Conservation (phyloP, 495 filamentous ascomycete species). For the Penicillium roqueforti region DNA sequence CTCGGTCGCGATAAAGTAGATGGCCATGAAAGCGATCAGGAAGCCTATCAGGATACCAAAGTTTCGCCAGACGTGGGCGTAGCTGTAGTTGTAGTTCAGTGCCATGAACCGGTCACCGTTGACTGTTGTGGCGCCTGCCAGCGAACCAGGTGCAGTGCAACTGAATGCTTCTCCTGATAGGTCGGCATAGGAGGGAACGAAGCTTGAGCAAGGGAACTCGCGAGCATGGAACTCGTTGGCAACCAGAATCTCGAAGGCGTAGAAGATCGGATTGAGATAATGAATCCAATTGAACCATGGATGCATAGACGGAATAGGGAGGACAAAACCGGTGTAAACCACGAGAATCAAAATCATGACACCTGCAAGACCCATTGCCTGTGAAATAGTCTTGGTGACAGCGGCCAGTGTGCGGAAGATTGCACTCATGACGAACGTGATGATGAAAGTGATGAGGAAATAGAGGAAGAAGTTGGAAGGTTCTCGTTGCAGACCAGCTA, state of each 20-base stretch:
- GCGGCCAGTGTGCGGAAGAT: constrained; percentile 45
- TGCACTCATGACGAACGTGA: constrained; percentile 51
- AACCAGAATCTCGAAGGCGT: constrained; percentile 43
- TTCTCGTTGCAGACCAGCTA: constrained; percentile 44
- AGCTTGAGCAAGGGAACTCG: constrained; percentile 41
- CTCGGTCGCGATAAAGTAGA: constrained; percentile 42
- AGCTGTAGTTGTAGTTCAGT: constrained; percentile 49
- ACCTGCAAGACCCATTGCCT: constrained; percentile 43
- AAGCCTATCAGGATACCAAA: constrained; percentile 62
- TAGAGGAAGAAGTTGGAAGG: constrained; percentile 53
- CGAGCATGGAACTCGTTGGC: constrained; percentile 56
- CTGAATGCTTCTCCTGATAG: constrained; percentile 36
- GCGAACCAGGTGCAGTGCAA: constrained; percentile 46
- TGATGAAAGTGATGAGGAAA: constrained; percentile 48
- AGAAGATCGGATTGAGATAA: constrained; percentile 42
- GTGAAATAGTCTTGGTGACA: constrained; percentile 39
- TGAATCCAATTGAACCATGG: constrained; percentile 47
- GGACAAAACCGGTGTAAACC: constrained; percentile 43
- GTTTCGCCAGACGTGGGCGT: constrained; percentile 60
- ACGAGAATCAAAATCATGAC: constrained; percentile 40
- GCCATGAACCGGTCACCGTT: constrained; percentile 47
- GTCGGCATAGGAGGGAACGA: constrained; percentile 46
- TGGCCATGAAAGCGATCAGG: constrained; percentile 50
- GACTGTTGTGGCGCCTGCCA: constrained; percentile 43
- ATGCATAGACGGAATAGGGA: constrained; percentile 43